A percentile compares a stretch with the other conserved stretches of the same genome.
Conservation (phyloP, 106 monocot genomes). For the Vanilla planifolia region DNA sequence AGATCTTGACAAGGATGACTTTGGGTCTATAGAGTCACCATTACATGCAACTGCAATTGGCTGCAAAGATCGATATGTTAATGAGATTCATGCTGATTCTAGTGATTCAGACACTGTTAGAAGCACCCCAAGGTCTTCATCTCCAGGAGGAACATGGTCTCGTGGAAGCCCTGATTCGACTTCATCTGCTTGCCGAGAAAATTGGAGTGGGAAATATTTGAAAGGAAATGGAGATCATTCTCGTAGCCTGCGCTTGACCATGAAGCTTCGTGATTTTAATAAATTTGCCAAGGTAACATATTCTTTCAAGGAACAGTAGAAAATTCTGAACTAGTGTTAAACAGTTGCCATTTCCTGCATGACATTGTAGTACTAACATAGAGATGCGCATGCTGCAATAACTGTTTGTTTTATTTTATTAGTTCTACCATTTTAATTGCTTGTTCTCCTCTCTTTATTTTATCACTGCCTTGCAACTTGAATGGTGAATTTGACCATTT, state of each 20-base stretch:
- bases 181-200: constrained; percentile 54
- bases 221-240: constrained; percentile 59
- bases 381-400: no score
- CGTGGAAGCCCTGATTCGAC: constrained; percentile 49
- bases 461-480: no score
- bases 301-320: no score
- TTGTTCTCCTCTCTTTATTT: no score
- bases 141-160: constrained; percentile 12
- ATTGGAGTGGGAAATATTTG: constrained; percentile 45
- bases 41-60: constrained; percentile 17
- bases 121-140: constrained; percentile 26
- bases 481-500: no score
- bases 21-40: constrained; percentile 22
- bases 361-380: no score
- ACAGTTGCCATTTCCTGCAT: no score
- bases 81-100: constrained; percentile 21
- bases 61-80: constrained; percentile 18
- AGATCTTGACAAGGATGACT: constrained; percentile 70
- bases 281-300: constrained; percentile 70
- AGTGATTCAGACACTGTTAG: constrained; percentile 40
- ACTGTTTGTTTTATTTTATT: no score
- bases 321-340: background rate
- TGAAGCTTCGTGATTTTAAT: constrained; percentile 81
- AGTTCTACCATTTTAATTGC: no score
- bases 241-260: constrained; percentile 62